phyloP scores from a whole-genome alignment of 306 rosid genomes.

The Biancaea sappan region DNA sequence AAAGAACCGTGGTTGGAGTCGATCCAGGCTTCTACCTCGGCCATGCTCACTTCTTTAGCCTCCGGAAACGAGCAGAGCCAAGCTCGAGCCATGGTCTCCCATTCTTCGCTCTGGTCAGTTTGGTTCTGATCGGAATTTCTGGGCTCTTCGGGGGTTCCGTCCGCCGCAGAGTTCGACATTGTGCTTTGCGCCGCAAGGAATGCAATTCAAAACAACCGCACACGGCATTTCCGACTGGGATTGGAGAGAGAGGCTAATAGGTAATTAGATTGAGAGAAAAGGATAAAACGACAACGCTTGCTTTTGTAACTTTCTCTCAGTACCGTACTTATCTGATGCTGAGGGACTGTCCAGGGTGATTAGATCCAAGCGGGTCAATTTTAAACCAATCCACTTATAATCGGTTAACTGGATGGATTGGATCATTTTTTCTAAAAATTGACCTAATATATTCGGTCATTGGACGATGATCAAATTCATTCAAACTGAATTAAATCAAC shows the following conservation, averaged over 20 bases:
- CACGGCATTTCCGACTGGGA: constrained; percentile 3
- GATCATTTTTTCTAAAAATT: too few relatives aligned
- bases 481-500: too few relatives aligned
- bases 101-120: constrained; percentile 59
- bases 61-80: constrained; percentile 86
- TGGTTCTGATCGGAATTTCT: constrained; percentile 37
- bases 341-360: too few relatives aligned
- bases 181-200: constrained; percentile 1
- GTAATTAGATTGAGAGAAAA: background rate
- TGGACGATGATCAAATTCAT: too few relatives aligned
- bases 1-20: constrained; percentile 71
- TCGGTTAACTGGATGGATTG: too few relatives aligned
- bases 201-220: background rate
- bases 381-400: too few relatives aligned
- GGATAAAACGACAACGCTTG: constrained; percentile 32
- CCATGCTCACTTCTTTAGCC: constrained; percentile 75
- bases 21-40: constrained; percentile 90
- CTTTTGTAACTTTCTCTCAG: too few relatives aligned
- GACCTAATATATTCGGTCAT: too few relatives aligned
- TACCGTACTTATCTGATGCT: too few relatives aligned
- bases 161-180: constrained; percentile 55
- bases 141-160: constrained; percentile 36
- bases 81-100: constrained; percentile 97
- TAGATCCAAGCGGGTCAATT: too few relatives aligned
- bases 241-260: background rate